phyloP scores from a whole-genome alignment of 345 rosid genomes.

The Ceriops zippeliana region DNA sequence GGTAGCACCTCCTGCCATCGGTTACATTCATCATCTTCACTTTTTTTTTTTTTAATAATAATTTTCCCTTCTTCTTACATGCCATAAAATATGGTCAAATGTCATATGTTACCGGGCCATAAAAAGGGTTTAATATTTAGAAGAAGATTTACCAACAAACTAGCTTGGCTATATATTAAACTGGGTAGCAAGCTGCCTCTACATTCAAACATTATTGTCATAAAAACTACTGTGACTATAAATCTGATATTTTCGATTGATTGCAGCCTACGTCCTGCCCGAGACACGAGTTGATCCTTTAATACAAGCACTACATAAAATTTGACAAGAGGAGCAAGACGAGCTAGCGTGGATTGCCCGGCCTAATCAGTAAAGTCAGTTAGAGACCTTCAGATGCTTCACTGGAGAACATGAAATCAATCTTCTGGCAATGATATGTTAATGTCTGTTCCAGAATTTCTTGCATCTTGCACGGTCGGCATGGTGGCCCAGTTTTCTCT shows the following conservation, averaged over 20 bases:
- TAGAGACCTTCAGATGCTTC: constrained; percentile 15
- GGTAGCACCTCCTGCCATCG: no score
- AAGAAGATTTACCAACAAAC: no score
- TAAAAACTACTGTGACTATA: neutral
- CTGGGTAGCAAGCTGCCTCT: no score
- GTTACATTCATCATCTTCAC: no score
- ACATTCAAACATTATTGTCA: no score
- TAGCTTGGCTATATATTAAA: no score
- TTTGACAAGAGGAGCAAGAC: neutral
- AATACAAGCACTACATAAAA: constrained; percentile 12
- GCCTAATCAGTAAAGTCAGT: constrained; percentile 26
- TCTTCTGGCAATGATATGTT: constrained; percentile 51
- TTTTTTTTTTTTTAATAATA: no score
- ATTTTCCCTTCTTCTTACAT: no score
- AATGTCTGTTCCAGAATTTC: constrained; percentile 51
- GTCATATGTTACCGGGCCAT: no score
- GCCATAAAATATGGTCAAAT: no score
- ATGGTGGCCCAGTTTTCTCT: constrained; percentile 52
- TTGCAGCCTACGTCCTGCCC: constrained; percentile 4
- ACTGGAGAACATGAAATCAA: constrained; percentile 4
- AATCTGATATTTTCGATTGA: constrained; percentile 7
- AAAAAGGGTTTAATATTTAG: no score
- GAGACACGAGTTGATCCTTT: constrained; percentile 12
- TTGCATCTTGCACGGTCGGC: constrained; percentile 41
- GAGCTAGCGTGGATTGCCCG: neutral